Evolutionary conservation across 1,139 yeast genomes (phyloP).

Genomic region (Kurtzmaniella quercitrusa): DNA sequence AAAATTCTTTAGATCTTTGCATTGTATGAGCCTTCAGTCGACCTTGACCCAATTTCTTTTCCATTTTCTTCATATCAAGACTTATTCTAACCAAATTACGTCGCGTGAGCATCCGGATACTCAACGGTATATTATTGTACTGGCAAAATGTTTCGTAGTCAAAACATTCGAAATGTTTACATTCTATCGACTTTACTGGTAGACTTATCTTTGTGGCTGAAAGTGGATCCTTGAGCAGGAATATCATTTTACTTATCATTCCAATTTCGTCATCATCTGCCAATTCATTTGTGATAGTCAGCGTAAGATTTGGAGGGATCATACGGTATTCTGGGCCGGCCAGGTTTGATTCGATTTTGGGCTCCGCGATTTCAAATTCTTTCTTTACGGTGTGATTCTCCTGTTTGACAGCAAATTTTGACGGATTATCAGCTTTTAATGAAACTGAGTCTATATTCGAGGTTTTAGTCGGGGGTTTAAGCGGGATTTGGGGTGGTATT

Average conservation of each 20-base stretch:
- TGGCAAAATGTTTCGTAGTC: conserved; percentile 42
- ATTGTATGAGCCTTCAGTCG: neutral
- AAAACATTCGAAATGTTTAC: conserved; percentile 46
- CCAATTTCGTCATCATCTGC: conserved; percentile 22
- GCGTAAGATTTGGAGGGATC: conserved; percentile 24
- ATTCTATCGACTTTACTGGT: conserved; percentile 37
- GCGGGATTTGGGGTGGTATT: neutral
- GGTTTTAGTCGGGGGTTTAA: too few species aligned
- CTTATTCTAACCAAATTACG: conserved; percentile 26
- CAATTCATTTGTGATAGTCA: conserved; percentile 20
- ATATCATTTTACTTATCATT: conserved; percentile 25
- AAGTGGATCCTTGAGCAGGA: conserved; percentile 29
- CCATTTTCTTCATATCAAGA: conserved; percentile 19
- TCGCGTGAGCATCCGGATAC: conserved; percentile 23
- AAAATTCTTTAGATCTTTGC: conserved; percentile 5
- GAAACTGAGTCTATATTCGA: too few species aligned
- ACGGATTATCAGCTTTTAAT: too few species aligned
- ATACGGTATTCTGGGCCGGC: conserved; percentile 15
- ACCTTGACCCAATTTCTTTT: conserved; percentile 11
- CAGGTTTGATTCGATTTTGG: neutral
- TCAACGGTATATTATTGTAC: conserved; percentile 33
- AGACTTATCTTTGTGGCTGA: conserved; percentile 35
- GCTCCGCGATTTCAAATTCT: neutral
- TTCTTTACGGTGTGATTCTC: neutral
- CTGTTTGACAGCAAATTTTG: neutral